These are phyloP conservation scores for Pythium phragmitis DNA, from an alignment of 352 stramenopile genomes.

Conservation along the genomic window DNA sequence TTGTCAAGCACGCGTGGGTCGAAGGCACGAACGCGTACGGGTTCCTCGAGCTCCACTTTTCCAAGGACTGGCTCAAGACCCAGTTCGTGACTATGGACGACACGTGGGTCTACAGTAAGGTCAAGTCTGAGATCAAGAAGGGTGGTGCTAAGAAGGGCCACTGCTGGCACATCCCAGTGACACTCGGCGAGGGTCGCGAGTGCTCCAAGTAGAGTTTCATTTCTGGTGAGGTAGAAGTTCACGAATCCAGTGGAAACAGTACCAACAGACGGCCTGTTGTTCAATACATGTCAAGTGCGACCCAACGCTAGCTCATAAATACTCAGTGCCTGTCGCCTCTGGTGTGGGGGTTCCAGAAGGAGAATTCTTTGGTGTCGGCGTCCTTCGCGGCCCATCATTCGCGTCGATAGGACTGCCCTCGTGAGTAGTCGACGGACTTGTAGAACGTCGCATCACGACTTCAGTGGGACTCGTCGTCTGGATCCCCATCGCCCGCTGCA, in stretches of 20 bases:
- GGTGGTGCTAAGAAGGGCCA: constrained; percentile 81
- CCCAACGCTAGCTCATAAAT: constrained; percentile 15
- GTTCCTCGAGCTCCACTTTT: constrained; percentile 86
- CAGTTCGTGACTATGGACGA: constrained; percentile 86
- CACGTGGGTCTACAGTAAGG: constrained; percentile 75
- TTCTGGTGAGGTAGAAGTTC: neutral
- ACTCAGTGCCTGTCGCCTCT: neutral
- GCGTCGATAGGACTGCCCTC: constrained; percentile 1
- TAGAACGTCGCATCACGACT: neutral
- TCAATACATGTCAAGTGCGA: neutral
- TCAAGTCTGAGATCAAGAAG: constrained; percentile 69
- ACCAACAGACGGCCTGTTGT: neutral
- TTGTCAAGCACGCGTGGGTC: constrained; percentile 81
- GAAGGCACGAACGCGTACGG: constrained; percentile 77
- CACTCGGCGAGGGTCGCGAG: constrained; percentile 57
- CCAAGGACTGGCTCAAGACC: constrained; percentile 80
- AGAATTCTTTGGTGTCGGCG: neutral
- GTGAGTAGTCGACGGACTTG: constrained; percentile 1
- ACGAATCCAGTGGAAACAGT: neutral
- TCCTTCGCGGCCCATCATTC: neutral
- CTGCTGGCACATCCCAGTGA: constrained; percentile 85
- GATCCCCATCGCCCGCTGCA: constrained; percentile 22
- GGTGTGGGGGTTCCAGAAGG: neutral
- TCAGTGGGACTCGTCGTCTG: neutral
- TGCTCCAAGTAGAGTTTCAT: constrained; percentile 33